Base-by-base conservation (phyloP, 768 basidiomycete genomes). In the Tephrocybe sp. region DNA sequence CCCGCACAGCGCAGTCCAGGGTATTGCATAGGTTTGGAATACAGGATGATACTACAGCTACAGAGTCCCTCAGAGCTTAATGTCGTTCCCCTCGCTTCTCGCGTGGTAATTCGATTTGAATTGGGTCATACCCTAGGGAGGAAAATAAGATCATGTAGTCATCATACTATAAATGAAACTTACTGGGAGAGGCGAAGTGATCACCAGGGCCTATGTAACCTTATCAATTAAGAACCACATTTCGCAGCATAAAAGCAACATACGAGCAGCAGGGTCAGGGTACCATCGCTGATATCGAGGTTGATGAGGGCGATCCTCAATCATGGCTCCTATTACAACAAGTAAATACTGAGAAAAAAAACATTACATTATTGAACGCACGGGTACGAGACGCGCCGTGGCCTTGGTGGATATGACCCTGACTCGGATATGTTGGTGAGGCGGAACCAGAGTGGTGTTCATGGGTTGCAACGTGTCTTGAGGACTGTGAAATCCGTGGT, bases 361-460 rank as follows among this genome's bases (percentile, higher is more conserved):
- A 34, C 19, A 20, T 16, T 19, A 19, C 40, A 2, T 22, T 42
- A 47, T 32, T 9, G 11, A 20, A 39, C 26, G 38, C 43, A 17
- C 38, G 59, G 65, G 56, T 55, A 66, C 67, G 57, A 42, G 53
- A 41, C 12, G 23, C 36, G 13, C 49, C 41, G 34, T 55, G 61
- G 10, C 45, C 52, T 53, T 43, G 47, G 47, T 47, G 19, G 34
- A 30, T 12, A 20, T 53, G 54, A 22, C 53, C 49, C 1, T 59
- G 39, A 22, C 53, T 47, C 1, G 59, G 39, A 49, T 67, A 65
- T 7, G 62, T 55, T 10, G 65, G 64, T 30, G 67, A 65, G 62
- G 51, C 23, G 20, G 62, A 53, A 8, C 61, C 56, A 19, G 59
- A 58, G 11, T 57, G 49, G 13, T 38, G 47, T 13, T 35, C 33